These are phyloP conservation scores for Amaranthus cruentus DNA, from an alignment of 148 eudicot genomes.

Conservation along the genomic window DNA sequence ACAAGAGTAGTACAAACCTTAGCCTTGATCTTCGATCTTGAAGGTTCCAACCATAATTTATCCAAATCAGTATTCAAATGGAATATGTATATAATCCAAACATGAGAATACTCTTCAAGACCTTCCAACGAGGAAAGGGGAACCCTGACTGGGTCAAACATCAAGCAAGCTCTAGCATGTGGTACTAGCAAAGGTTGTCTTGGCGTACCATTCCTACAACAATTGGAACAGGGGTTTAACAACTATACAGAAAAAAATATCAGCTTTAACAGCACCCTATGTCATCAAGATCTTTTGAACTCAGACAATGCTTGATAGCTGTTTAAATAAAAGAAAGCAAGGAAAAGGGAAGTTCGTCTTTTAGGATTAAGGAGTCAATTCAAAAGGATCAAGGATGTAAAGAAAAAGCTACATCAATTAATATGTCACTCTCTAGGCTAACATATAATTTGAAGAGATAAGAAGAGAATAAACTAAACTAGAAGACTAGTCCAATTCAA, in stretches of 20 bases:
- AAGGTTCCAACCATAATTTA: constrained; percentile 85
- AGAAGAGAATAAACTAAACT: neutral
- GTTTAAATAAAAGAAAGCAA: neutral
- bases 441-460: neutral
- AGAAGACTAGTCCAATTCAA: neutral
- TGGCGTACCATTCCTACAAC: constrained; percentile 88
- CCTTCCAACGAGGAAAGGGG: constrained; percentile 92
- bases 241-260: neutral
- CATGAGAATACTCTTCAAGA: constrained; percentile 84
- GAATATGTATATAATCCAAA: constrained; percentile 89
- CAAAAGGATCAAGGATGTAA: neutral
- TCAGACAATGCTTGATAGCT: neutral
- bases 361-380: neutral
- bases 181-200: constrained; percentile 97
- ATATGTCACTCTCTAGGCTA: neutral
- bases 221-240: neutral
- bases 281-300: neutral
- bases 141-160: constrained; percentile 64
- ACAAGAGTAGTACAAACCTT: constrained; percentile 42
- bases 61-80: constrained; percentile 91
- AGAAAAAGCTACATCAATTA: neutral
- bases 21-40: constrained; percentile 78
- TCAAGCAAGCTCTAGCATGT: constrained; percentile 76
- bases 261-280: no score
- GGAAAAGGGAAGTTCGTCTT: neutral